phyloP scores from a whole-genome alignment of 108 stramenopile species.

The Epipyxis sp. region DNA sequence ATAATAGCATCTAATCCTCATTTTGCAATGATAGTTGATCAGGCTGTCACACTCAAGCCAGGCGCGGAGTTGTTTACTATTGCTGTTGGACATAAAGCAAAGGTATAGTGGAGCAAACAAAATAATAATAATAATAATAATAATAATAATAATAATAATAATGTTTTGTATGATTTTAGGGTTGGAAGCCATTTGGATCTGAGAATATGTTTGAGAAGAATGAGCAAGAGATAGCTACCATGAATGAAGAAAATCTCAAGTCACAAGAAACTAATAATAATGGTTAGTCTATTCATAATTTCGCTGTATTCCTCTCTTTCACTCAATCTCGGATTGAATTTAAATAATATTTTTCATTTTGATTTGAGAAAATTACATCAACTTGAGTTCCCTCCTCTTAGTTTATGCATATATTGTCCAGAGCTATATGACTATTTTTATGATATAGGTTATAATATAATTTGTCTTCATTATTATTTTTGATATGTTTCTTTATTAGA shows the following conservation, averaged over 20 bases:
- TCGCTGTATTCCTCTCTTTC: neutral
- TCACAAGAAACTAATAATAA: neutral
- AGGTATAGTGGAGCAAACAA: no score
- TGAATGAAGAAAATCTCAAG: neutral
- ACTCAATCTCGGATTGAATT: neutral
- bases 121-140: no score
- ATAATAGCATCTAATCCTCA: neutral
- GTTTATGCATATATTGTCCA: no score
- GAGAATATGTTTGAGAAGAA: neutral
- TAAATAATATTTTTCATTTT: no score
- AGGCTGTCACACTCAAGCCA: neutral
- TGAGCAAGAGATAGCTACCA: neutral
- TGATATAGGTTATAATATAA: no score
- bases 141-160: no score
- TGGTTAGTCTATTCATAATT: neutral
- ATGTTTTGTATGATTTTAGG: no score
- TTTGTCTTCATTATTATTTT: no score
- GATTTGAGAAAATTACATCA: no score
- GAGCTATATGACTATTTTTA: no score
- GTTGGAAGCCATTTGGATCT: conserved; percentile 18
- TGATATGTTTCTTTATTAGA: no score
- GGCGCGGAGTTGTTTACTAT: conserved; percentile 25
- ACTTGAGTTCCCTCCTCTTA: no score
- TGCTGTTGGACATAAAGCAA: neutral
- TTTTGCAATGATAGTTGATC: conserved; percentile 11